Percentiles rank a stretch among this genome's conserved stretches.
phyloP scores from a whole-genome alignment of 352 stramenopile genomes.

The Plasmopara viticola region DNA sequence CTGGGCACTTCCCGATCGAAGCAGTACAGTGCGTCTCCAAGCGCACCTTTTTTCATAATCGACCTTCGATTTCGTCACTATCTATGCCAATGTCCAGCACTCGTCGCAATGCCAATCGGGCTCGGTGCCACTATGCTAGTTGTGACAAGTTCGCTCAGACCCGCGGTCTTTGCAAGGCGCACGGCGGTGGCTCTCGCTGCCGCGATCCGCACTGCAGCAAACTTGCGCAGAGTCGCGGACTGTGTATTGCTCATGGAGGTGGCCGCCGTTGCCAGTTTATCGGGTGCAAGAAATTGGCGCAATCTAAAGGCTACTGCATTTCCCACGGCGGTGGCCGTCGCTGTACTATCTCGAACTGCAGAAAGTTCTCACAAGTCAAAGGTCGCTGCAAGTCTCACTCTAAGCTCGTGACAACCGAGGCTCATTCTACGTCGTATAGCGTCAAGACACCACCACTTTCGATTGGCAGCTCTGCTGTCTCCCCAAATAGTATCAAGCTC shows the following conservation, averaged over 20 bases:
- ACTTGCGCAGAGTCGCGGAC: slow-evolving; percentile 63
- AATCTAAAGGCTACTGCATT: slow-evolving; percentile 80
- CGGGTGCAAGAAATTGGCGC: slow-evolving; percentile 63
- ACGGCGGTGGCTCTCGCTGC: slow-evolving; percentile 77
- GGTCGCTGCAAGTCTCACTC: slow-evolving; percentile 83
- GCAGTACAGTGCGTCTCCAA: slow-evolving; percentile 5
- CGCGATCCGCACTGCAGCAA: slow-evolving; percentile 74
- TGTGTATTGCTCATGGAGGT: slow-evolving; percentile 77
- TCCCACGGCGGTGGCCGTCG: slow-evolving; percentile 71
- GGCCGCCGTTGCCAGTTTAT: slow-evolving; percentile 69
- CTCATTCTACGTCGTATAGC: slow-evolving; percentile 10
- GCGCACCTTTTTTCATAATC: slow-evolving; percentile 21
- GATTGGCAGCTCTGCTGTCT: slow-evolving; percentile 15
- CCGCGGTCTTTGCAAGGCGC: slow-evolving; percentile 72
- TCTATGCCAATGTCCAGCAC: slow-evolving; percentile 35
- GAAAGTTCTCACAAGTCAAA: slow-evolving; percentile 87
- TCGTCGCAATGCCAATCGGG: slow-evolving; percentile 63
- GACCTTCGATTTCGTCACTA: slow-evolving; percentile 22
- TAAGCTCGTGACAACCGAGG: slow-evolving; percentile 42
- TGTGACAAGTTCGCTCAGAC: slow-evolving; percentile 86
- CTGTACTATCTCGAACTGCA: slow-evolving; percentile 64
- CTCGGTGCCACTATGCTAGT: slow-evolving; percentile 58
- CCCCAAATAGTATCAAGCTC: slow-evolving; percentile 32
- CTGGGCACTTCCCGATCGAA: slow-evolving; percentile 1
- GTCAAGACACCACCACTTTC: slow-evolving; percentile 27